Base-by-base conservation (phyloP, 768 basidiomycete species). In the Russula virescens region DNA sequence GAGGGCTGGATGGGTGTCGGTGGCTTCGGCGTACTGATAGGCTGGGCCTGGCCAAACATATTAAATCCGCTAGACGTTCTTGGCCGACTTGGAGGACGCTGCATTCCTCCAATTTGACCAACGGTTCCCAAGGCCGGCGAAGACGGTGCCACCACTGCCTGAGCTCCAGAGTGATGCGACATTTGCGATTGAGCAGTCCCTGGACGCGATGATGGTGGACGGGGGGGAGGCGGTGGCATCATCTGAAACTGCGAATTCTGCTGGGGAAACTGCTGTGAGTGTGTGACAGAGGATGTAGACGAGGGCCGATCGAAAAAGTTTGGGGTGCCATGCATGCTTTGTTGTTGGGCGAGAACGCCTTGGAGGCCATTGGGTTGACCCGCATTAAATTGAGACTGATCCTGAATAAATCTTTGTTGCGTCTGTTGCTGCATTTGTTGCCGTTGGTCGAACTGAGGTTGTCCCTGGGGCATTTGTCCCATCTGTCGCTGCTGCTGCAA, bases 41-140 rank as follows among this genome's bases (percentile, higher is more conserved):
- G 58, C 50, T 55, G 63, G 40, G 60, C 66, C 64, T 64, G 67
- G 28, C 57, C 66, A 57, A 40, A 55, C 31, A 60, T 68, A 64
- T 54, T 55, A 57, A 66, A 68, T 58, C 61, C 68, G 46, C 66
- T 70, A n/a, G 68, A 62, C 31, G 68, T 66, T 21, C 66, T 63
- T 19, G 69, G 68, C 50, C 71, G 70, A 58, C 72, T 68, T 18
- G 73, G 73, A 23, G 70, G 69, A 5, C 72, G 73, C 28, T 72
- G 69, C 52, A 69, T 67, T 9, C 63, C 63, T 10, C 64, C 58
- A 23, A 68, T 67, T 11, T 46, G 63, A 35, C 45, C 48, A 52
- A 53, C 63, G 26, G 35, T 45, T 0, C 59, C 59, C 10, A 65
- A 35, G 23, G 66, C 64, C 2, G 63, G 63, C 16, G 66, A 65